Percentiles rank a stretch among this genome's conserved stretches.
Evolutionary conservation across 2,329 filamentous ascomycete genomes (phyloP).

Genomic region (Curvularia verruculosa): DNA sequence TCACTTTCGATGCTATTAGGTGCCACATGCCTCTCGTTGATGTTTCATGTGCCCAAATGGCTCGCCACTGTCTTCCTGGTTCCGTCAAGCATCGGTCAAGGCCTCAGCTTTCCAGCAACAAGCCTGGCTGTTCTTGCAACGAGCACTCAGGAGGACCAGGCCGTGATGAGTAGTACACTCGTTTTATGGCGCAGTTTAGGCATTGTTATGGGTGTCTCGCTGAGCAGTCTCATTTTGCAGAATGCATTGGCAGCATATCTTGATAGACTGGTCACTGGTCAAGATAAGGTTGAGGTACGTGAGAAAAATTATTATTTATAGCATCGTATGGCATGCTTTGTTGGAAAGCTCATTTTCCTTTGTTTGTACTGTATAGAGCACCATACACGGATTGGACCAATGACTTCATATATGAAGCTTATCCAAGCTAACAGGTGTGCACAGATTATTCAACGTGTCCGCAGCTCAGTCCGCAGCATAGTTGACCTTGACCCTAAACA

Average conservation of each 20-base stretch:
- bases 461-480: conserved; percentile 59
- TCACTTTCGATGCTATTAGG: conserved; percentile 48
- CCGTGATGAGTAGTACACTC: conserved; percentile 67
- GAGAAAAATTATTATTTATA: not conserved
- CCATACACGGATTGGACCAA: not conserved
- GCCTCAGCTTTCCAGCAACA: conserved; percentile 51
- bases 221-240: conserved; percentile 74
- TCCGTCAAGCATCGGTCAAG: conserved; percentile 50
- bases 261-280: conserved; percentile 62
- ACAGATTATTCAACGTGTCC: conserved; percentile 55
- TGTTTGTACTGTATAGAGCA: no score
- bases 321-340: not conserved
- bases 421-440: conserved; percentile 6
- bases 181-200: conserved; percentile 75
- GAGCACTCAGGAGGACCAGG: conserved; percentile 53
- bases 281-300: conserved; percentile 59
- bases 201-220: conserved; percentile 73
- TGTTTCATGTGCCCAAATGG: conserved; percentile 51
- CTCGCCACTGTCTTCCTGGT: conserved; percentile 51
- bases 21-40: conserved; percentile 40
- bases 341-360: not conserved
- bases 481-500: conserved; percentile 53
- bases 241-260: conserved; percentile 70
- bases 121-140: conserved; percentile 52
- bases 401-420: not conserved